Conservation (phyloP, 2,329 filamentous ascomycete species). For the Colletotrichum echinochloae region DNA sequence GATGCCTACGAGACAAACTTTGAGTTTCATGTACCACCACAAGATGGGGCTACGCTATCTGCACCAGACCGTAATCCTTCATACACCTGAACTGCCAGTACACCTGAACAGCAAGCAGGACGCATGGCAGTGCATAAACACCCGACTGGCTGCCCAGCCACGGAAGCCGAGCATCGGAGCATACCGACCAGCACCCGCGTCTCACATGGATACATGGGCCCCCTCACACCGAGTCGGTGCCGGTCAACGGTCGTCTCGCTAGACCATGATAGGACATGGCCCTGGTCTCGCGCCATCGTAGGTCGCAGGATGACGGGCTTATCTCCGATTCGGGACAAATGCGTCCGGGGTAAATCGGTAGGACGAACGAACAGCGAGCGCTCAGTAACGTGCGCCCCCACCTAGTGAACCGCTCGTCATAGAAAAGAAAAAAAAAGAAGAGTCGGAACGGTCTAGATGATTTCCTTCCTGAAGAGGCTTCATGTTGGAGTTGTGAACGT, state of each 20-base stretch:
- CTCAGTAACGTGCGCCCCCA: background rate
- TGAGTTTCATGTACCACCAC: accelerated
- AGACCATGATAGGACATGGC: conserved; percentile 26
- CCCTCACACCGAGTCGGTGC: conserved; percentile 34
- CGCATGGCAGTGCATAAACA: no score
- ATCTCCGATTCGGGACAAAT: conserved; percentile 23
- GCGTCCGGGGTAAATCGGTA: background rate
- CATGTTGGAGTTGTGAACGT: no score
- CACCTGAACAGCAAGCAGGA: background rate
- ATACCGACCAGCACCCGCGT: background rate
- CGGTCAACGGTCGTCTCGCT: conserved; percentile 14
- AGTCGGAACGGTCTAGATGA: background rate
- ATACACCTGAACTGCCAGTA: no score
- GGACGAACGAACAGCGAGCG: background rate
- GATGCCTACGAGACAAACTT: no score
- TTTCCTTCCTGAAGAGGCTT: background rate
- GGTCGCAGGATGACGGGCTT: background rate
- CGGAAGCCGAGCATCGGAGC: background rate
- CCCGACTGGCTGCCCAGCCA: background rate
- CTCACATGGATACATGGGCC: background rate
- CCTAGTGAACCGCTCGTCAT: conserved; percentile 15
- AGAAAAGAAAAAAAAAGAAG: background rate
- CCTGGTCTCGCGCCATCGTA: conserved; percentile 28
- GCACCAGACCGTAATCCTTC: no score
- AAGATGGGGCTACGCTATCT: background rate